Conservation (phyloP, 1,284 basidiomycete genomes). For the Coniophora puteana region DNA sequence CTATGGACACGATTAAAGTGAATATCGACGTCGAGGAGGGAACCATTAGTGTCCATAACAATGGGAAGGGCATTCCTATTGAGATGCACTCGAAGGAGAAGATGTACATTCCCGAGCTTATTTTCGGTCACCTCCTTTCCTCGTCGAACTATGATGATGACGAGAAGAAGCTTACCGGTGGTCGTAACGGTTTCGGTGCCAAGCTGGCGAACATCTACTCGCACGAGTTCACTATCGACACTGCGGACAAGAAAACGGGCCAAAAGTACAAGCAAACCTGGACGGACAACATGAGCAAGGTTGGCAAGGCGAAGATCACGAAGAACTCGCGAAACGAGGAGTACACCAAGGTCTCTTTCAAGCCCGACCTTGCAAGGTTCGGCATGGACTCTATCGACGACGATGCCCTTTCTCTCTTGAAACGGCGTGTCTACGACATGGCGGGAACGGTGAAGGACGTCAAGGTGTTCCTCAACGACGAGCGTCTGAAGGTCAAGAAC, state of each 20-base stretch:
- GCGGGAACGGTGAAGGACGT: conserved; percentile 93
- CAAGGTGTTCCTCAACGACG: conserved; percentile 93
- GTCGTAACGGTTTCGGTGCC: conserved; percentile 97
- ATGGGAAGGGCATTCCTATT: conserved; percentile 94
- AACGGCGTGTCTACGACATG: conserved; percentile 97
- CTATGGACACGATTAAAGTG: conserved; percentile 89
- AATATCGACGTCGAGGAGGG: conserved; percentile 83
- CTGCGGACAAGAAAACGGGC: conserved; percentile 82
- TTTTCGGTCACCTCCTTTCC: conserved; percentile 95
- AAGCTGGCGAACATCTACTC: conserved; percentile 99
- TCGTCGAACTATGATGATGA: conserved; percentile 99
- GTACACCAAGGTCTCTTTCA: conserved; percentile 94
- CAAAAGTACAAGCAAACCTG: conserved; percentile 98
- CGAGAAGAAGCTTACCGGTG: conserved; percentile 98
- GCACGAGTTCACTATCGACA: conserved; percentile 95
- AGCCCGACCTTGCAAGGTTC: conserved; percentile 89
- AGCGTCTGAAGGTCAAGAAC: conserved; percentile 89
- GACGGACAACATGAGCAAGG: conserved; percentile 90
- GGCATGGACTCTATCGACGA: conserved; percentile 92
- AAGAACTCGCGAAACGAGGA: conserved; percentile 87
- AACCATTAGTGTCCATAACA: conserved; percentile 93
- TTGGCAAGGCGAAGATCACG: conserved; percentile 89
- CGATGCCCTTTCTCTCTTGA: conserved; percentile 87
- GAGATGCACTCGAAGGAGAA: conserved; percentile 94
- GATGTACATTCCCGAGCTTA: conserved; percentile 96